Percentiles rank a stretch among this genome's conserved stretches.
phyloP scores from a whole-genome alignment of 164 flowering plant species.

The Kingdonia uniflora region DNA sequence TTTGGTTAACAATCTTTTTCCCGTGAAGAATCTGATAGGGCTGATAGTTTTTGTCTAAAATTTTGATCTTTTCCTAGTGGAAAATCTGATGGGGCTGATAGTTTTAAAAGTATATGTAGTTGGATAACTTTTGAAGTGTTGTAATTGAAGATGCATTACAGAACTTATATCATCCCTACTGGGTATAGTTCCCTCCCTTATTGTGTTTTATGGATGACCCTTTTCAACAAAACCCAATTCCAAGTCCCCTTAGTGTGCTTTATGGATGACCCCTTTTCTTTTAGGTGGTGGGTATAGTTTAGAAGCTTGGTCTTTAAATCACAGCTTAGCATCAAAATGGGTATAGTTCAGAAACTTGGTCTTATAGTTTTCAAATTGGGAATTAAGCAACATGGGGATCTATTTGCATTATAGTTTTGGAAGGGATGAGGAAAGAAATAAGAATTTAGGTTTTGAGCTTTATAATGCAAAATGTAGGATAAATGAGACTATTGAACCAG shows the following conservation, averaged over 20 bases:
- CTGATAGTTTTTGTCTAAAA: no score
- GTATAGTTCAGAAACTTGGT: no score
- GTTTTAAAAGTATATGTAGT: no score
- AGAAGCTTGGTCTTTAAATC: conserved; percentile 79
- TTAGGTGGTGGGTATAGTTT: conserved; percentile 85
- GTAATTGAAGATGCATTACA: no score
- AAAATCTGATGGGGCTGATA: no score
- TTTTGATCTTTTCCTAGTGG: no score
- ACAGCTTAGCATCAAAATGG: conserved; percentile 29
- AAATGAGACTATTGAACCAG: conserved; percentile 69
- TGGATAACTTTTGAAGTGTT: no score
- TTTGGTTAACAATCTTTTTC: no score
- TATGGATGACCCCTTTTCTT: conserved; percentile 91
- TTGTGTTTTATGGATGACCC: conserved; percentile 5
- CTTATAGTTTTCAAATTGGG: conserved; percentile 34
- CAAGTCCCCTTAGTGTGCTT: conserved; percentile 29
- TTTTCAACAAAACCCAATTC: conserved; percentile 12
- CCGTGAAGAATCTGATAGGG: no score
- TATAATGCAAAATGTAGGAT: conserved; percentile 30
- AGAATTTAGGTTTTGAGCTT: conserved; percentile 40
- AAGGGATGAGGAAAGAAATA: conserved; percentile 38
- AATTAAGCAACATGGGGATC: conserved; percentile 65
- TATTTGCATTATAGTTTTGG: conserved; percentile 46
- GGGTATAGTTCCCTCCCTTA: no score
- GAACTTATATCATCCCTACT: no score